phyloP scores from a whole-genome alignment of 2,329 filamentous ascomycete species.

The Penicillium sp. region DNA sequence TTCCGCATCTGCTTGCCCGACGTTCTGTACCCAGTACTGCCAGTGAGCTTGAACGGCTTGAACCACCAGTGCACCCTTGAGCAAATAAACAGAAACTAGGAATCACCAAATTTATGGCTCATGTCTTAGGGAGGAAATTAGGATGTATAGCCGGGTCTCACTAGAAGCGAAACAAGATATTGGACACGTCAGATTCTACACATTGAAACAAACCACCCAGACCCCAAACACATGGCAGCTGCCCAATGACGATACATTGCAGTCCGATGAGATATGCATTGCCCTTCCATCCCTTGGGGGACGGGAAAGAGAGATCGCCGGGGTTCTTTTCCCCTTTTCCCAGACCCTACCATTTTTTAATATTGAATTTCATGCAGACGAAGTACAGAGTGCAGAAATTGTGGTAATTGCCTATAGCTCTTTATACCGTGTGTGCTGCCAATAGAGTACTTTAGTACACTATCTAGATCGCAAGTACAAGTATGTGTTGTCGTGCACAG shows the following conservation, averaged over 20 bases:
- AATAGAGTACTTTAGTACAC: too few species aligned
- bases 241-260: slow-evolving; percentile 5
- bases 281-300: slow-evolving; percentile 4
- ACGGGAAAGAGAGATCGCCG: slow-evolving; percentile 16
- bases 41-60: too few species aligned
- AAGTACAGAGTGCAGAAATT: too few species aligned
- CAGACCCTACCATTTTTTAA: neutral
- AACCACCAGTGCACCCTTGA: too few species aligned
- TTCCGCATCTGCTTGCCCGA: neutral
- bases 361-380: neutral
- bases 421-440: too few species aligned
- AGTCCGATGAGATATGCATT: neutral
- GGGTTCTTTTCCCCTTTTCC: slow-evolving; percentile 12
- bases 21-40: neutral
- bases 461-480: neutral
- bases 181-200: slow-evolving; percentile 3
- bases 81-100: neutral
- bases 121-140: slow-evolving; percentile 20
- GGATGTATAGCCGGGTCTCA: slow-evolving; percentile 20
- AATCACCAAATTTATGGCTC: neutral
- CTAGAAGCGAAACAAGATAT: neutral
- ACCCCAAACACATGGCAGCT: neutral
- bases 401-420: too few species aligned
- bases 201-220: slow-evolving; percentile 2
- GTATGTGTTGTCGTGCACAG: slow-evolving; percentile 14